phyloP scores from a whole-genome alignment of 208 protist species.

The Histomonas meleagridis region DNA sequence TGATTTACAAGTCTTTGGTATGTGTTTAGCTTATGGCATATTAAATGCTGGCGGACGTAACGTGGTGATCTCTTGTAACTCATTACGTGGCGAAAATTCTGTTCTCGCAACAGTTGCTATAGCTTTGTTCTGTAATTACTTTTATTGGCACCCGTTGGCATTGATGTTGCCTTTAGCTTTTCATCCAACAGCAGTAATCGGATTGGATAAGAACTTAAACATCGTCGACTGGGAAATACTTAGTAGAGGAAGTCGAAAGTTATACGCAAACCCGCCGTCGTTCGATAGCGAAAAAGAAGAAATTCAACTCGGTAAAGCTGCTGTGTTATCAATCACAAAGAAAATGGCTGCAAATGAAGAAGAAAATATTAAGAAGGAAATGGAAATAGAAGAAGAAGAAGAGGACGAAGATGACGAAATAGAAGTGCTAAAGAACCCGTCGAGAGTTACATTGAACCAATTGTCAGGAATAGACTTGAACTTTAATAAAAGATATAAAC shows the following conservation, averaged over 20 bases:
- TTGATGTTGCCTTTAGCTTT: background rate
- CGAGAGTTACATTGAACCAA: background rate
- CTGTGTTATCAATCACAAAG: background rate
- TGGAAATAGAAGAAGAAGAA: background rate
- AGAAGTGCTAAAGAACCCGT: background rate
- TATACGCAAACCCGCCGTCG: background rate
- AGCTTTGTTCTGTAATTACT: conserved; percentile 35
- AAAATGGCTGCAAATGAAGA: background rate
- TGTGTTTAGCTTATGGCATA: background rate
- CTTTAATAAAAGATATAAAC: background rate
- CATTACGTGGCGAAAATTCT: background rate
- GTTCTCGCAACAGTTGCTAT: background rate
- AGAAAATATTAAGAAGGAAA: no score
- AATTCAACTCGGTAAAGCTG: background rate
- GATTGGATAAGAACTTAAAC: background rate
- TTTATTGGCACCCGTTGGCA: conserved; percentile 28
- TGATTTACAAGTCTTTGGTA: background rate
- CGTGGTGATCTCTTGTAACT: background rate
- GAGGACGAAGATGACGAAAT: background rate
- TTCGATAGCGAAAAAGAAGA: conserved; percentile 19
- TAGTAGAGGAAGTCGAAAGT: background rate
- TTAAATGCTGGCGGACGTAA: conserved; percentile 26
- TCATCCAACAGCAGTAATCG: conserved; percentile 24
- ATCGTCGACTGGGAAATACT: background rate
- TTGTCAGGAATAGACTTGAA: background rate